phyloP scores from a whole-genome alignment of 495 filamentous ascomycete genomes.

The Xeromyces bisporus region DNA sequence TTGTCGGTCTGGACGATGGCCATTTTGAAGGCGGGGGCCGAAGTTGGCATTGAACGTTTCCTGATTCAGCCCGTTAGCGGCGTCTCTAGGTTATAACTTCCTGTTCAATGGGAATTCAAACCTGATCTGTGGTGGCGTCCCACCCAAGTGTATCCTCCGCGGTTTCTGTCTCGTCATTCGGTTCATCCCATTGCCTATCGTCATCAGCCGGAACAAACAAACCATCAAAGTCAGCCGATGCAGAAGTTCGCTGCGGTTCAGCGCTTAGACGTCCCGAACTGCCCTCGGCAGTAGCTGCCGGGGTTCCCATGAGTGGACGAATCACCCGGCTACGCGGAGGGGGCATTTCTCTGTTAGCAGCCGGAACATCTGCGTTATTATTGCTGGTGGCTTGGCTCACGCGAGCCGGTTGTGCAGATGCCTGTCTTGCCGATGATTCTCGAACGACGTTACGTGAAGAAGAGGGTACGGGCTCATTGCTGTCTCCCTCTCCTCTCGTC shows the following conservation, averaged over 20 bases:
- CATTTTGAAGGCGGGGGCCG: constrained; percentile 12
- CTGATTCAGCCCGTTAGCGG: constrained; percentile 10
- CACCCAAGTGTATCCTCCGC: constrained; percentile 64
- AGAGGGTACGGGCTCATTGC: constrained; percentile 19
- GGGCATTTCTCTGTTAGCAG: constrained; percentile 8
- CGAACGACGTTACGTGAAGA: constrained; percentile 17
- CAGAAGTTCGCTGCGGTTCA: constrained; percentile 33
- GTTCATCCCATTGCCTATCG: constrained; percentile 64
- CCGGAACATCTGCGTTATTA: neutral
- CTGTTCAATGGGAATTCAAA: constrained; percentile 14
- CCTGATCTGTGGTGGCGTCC: constrained; percentile 49
- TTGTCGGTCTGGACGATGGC: too few relatives aligned
- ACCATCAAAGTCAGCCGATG: constrained; percentile 51
- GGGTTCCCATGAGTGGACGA: constrained; percentile 19
- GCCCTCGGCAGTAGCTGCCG: constrained; percentile 6
- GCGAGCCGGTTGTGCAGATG: constrained; percentile 10
- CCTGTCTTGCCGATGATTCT: constrained; percentile 20
- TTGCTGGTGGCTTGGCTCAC: constrained; percentile 4
- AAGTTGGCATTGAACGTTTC: constrained; percentile 20
- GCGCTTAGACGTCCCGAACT: constrained; percentile 11
- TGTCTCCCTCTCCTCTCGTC: constrained; percentile 67
- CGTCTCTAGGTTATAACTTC: constrained; percentile 21
- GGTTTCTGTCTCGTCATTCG: constrained; percentile 54
- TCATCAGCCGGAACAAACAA: constrained; percentile 68
- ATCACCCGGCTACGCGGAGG: constrained; percentile 15